A percentile compares a stretch with the other conserved stretches of the same genome.
These are phyloP conservation scores for Tricholoma saponaceum DNA, from an alignment of 768 basidiomycete species.

Conservation along the genomic window DNA sequence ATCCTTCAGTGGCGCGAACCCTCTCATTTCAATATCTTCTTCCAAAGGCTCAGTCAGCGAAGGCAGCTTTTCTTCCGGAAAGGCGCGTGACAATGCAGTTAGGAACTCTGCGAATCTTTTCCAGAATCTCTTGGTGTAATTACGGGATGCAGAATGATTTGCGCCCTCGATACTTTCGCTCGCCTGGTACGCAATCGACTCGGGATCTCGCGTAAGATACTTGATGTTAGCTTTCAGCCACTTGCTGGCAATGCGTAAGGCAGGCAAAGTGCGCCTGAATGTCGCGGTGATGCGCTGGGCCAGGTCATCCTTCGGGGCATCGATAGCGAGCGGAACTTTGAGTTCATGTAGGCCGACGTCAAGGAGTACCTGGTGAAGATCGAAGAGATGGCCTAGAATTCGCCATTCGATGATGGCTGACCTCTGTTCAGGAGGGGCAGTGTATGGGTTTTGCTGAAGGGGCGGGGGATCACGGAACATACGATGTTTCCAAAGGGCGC, in stretches of 20 bases:
- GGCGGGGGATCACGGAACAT: slow-evolving; percentile 55
- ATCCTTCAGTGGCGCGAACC: slow-evolving; percentile 79
- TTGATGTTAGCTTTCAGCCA: slow-evolving; percentile 81
- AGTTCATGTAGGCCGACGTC: slow-evolving; percentile 64
- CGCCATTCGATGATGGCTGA: slow-evolving; percentile 52
- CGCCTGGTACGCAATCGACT: slow-evolving; percentile 29
- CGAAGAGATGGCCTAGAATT: slow-evolving; percentile 64
- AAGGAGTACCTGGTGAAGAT: slow-evolving; percentile 59
- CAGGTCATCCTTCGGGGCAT: slow-evolving; percentile 53
- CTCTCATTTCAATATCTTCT: slow-evolving; percentile 86
- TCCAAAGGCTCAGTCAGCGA: slow-evolving; percentile 62
- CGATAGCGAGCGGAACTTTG: slow-evolving; percentile 49
- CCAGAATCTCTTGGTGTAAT: slow-evolving; percentile 62
- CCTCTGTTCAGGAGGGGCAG: slow-evolving; percentile 26
- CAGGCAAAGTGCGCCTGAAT: slow-evolving; percentile 82
- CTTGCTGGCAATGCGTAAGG: slow-evolving; percentile 82
- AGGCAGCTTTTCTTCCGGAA: slow-evolving; percentile 65
- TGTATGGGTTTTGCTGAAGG: slow-evolving; percentile 21
- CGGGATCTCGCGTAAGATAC: slow-evolving; percentile 51
- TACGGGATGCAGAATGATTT: slow-evolving; percentile 22
- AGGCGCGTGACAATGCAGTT: slow-evolving; percentile 54
- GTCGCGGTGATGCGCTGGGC: slow-evolving; percentile 83
- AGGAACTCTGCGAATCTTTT: slow-evolving; percentile 62
- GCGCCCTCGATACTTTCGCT: slow-evolving; percentile 28
- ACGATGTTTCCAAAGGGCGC: slow-evolving; percentile 81